Conservation (phyloP, 2,329 filamentous ascomycete species). For the Dactylellina haptotyla region DNA sequence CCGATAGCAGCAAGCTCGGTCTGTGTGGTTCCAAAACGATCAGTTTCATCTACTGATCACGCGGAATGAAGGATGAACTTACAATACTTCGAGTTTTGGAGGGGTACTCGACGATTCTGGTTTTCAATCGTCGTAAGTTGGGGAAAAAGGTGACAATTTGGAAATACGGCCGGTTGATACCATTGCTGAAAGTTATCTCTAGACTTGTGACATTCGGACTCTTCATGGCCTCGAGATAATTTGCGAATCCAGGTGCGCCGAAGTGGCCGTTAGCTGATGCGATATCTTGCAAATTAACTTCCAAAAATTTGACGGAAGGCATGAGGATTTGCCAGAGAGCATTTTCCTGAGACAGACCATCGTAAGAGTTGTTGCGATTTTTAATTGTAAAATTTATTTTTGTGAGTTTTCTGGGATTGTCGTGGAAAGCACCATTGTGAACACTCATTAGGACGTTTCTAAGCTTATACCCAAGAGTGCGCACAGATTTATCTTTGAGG, state of each 20-base stretch:
- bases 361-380: not conserved
- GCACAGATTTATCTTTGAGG: not conserved
- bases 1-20: slow-evolving; percentile 16
- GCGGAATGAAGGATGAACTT: not conserved
- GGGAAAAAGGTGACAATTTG: slow-evolving; percentile 22
- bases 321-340: slow-evolving; percentile 24
- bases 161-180: slow-evolving; percentile 3
- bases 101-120: not conserved
- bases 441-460: not conserved
- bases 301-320: slow-evolving; percentile 4
- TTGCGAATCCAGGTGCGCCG: not conserved
- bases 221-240: slow-evolving; percentile 4
- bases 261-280: not conserved
- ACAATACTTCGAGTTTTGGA: not conserved
- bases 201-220: not conserved
- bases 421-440: slow-evolving; percentile 8
- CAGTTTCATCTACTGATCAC: not conserved
- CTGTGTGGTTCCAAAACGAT: not conserved
- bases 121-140: slow-evolving; percentile 3
- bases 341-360: slow-evolving; percentile 3
- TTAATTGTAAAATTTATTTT: slow-evolving; percentile 19
- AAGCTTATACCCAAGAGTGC: slow-evolving; percentile 1
- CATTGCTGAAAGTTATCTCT: slow-evolving; percentile 6
- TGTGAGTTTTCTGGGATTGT: not conserved
- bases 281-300: slow-evolving; percentile 6